Percentiles rank a stretch among this genome's conserved stretches.
Conservation (phyloP, 768 basidiomycete species). For the Boletus sp. region DNA sequence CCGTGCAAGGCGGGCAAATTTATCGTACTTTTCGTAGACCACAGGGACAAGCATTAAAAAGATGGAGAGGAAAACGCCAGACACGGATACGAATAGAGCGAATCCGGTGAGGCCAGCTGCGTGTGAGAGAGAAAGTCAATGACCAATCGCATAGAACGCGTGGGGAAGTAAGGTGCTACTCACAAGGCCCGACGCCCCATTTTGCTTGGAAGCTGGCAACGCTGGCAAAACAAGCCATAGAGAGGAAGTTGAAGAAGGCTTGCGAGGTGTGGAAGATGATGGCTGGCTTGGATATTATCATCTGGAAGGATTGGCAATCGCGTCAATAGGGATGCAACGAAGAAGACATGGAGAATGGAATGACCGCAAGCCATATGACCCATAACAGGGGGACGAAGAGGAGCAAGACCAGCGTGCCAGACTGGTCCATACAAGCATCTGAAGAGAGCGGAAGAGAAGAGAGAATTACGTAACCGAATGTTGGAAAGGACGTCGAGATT, state of each 20-base stretch:
- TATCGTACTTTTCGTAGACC: conserved; percentile 83
- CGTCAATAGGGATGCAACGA: conserved; percentile 13
- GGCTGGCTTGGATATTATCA: conserved; percentile 84
- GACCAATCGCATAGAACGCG: not conserved
- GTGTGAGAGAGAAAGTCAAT: conserved; percentile 13
- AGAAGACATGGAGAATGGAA: conserved; percentile 15
- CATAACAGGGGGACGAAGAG: conserved; percentile 65
- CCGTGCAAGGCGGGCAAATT: conserved; percentile 70
- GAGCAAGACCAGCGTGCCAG: conserved; percentile 55
- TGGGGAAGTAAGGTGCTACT: conserved; percentile 32
- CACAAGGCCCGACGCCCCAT: conserved; percentile 83
- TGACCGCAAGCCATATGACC: conserved; percentile 71
- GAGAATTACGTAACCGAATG: conserved; percentile 34
- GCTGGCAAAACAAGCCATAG: conserved; percentile 88
- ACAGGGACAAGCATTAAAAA: conserved; percentile 80
- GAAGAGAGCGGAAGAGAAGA: conserved; percentile 25
- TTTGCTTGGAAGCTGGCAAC: conserved; percentile 88
- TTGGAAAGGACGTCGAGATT: conserved; percentile 23
- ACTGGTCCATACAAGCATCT: conserved; percentile 40
- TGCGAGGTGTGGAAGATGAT: conserved; percentile 76
- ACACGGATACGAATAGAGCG: conserved; percentile 75
- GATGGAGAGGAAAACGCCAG: conserved; percentile 68
- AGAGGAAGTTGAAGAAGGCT: conserved; percentile 90
- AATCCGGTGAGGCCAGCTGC: conserved; percentile 86
- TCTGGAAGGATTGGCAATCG: conserved; percentile 42